Percentiles rank a stretch among this genome's conserved stretches.
Conservation (phyloP, 2,329 filamentous ascomycete genomes). For the Xylaria sp. region DNA sequence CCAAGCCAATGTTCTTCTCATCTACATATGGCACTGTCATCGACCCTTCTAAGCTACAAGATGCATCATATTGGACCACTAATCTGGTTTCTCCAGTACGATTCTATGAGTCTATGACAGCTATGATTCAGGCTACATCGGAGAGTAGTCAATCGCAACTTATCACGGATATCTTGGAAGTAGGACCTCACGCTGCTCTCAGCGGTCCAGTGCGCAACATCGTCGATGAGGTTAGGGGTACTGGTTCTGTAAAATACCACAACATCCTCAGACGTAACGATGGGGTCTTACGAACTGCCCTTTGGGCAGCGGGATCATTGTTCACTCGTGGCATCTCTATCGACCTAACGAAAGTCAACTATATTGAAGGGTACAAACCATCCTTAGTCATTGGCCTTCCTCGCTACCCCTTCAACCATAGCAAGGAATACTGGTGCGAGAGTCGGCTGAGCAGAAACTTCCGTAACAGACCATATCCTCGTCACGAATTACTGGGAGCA, state of each 20-base stretch:
- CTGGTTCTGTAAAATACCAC: conserved; percentile 19
- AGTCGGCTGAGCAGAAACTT: conserved; percentile 37
- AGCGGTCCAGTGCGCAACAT: conserved; percentile 43
- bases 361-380: conserved; percentile 4
- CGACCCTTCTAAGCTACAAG: conserved; percentile 25
- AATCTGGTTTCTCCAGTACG: conserved; percentile 37
- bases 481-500: conserved; percentile 43
- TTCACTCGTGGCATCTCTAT: conserved; percentile 33
- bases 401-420: conserved; percentile 42
- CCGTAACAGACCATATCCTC: conserved; percentile 35
- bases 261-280: conserved; percentile 23
- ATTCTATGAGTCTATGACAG: conserved; percentile 27
- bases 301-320: conserved; percentile 24
- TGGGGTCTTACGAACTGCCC: conserved; percentile 4
- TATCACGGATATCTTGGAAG: conserved; percentile 37
- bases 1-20: conserved; percentile 24
- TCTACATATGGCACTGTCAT: conserved; percentile 19
- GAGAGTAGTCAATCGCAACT: not conserved
- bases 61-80: conserved; percentile 50
- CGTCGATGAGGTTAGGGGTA: conserved; percentile 13
- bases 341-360: conserved; percentile 20
- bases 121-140: conserved; percentile 9
- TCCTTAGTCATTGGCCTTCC: conserved; percentile 39
- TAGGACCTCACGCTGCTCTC: conserved; percentile 50
- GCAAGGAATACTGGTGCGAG: conserved; percentile 43